Conservation (phyloP, 2,329 filamentous ascomycete species). For the Zasmidium angulare region DNA sequence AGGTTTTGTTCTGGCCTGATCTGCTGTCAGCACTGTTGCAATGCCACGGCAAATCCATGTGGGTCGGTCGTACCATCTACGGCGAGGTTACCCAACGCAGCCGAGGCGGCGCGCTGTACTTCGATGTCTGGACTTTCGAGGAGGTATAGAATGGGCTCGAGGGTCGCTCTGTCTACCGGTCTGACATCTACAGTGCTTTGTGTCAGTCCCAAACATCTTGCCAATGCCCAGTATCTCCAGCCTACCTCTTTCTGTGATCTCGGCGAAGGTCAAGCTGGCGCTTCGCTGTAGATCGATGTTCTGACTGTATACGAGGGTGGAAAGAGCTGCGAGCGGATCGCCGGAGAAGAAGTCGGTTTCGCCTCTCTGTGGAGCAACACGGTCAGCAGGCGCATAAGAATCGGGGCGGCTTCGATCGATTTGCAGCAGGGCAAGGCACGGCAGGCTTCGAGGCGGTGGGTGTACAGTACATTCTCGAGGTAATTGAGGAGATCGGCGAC, state of each 20-base stretch:
- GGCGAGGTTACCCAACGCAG: slow-evolving; percentile 90
- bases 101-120: slow-evolving; percentile 93
- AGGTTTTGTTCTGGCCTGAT: slow-evolving; percentile 94
- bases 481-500: slow-evolving; percentile 94
- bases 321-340: slow-evolving; percentile 88
- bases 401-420: not conserved
- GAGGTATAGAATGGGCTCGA: slow-evolving; percentile 93
- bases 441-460: slow-evolving; percentile 19
- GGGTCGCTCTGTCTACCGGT: slow-evolving; percentile 90
- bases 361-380: slow-evolving; percentile 62
- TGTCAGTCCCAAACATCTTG: slow-evolving; percentile 11
- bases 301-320: slow-evolving; percentile 95
- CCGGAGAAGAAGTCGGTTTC: slow-evolving; percentile 99
- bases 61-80: slow-evolving; percentile 79
- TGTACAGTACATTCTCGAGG: slow-evolving; percentile 78
- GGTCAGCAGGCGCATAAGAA: slow-evolving; percentile 20
- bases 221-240: not conserved
- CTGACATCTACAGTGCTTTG: slow-evolving; percentile 70
- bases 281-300: slow-evolving; percentile 98
- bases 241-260: slow-evolving; percentile 95
- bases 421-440: slow-evolving; percentile 14
- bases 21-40: slow-evolving; percentile 59
- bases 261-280: slow-evolving; percentile 95
- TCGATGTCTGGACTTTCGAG: slow-evolving; percentile 95
- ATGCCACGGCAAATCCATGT: not conserved